phyloP scores from a whole-genome alignment of 306 rosid genomes.

The Vicia faba region DNA sequence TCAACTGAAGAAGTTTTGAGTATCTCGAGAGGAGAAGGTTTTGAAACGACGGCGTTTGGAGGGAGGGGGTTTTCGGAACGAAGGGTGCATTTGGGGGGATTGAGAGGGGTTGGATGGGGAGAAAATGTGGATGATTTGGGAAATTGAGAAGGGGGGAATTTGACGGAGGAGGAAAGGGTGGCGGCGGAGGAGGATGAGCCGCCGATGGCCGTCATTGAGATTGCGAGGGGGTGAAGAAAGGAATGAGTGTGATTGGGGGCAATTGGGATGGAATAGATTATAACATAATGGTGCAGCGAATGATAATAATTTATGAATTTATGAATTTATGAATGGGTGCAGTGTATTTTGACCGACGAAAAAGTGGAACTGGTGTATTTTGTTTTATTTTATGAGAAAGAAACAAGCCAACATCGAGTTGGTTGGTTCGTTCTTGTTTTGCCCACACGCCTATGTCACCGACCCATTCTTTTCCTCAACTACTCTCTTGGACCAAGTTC shows the following conservation, averaged over 20 bases:
- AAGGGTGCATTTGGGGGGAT: slow-evolving; percentile 1
- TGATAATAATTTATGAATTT: neutral
- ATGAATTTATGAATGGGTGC: neutral
- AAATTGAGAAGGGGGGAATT: slow-evolving; percentile 19
- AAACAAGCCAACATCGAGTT: neutral
- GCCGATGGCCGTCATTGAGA: slow-evolving; percentile 35
- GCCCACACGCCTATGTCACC: slow-evolving; percentile 4
- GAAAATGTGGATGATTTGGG: neutral
- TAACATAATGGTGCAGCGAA: too few relatives aligned
- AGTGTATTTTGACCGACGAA: neutral
- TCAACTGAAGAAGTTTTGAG: slow-evolving; percentile 43
- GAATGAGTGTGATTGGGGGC: slow-evolving; percentile 10
- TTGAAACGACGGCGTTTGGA: slow-evolving; percentile 13
- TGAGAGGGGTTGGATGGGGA: slow-evolving; percentile 6
- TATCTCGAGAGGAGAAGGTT: slow-evolving; percentile 40
- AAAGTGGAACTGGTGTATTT: neutral
- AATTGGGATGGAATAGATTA: neutral
- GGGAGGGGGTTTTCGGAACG: slow-evolving; percentile 21
- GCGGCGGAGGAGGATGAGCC: slow-evolving; percentile 23
- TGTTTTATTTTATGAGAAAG: neutral
- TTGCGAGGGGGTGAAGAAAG: neutral
- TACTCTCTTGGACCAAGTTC: slow-evolving; percentile 8
- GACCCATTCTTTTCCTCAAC: slow-evolving; percentile 21
- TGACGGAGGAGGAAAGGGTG: slow-evolving; percentile 23
- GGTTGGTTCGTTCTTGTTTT: neutral